Evolutionary conservation across 371 early-diverging fungal species (phyloP), one percentile per base, ranked within the genome.

Genomic region (Lichtheimia ornata): DNA sequence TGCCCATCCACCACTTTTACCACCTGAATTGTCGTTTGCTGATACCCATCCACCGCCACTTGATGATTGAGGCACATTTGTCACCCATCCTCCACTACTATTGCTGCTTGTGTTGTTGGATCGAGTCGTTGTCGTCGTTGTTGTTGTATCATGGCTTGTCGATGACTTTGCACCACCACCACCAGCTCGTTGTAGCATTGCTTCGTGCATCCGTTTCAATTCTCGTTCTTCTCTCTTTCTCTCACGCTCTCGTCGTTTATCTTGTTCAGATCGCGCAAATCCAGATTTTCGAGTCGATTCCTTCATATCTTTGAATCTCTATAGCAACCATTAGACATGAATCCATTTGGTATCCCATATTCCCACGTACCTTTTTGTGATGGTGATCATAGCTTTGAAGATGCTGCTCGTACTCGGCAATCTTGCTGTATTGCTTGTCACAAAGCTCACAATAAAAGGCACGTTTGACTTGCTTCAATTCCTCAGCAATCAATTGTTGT

Each of bases 281-380:
- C 55, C 69, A 1, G 77, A 72, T 28, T 77, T 77, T n/a, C 80
- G 72, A 12, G 79, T 71, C 7, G 65, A 69, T 17, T 88, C 84
- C 63, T 87, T 84, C 92, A 91, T 89, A 40, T 91, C 92, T 62
- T 89, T 90, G 73, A 91, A 89, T 35, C 92, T 73, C 88, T 88
- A 58, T 51, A 45, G 6, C 54, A 42, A 20, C 4, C 7, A 17
- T 30, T 56, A 18, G 14, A 20, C 41, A 35, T 35, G 35, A 11
- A 35, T 22, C 25, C 1, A 25, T 15, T 5, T 2, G 15, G 9
- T 51, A 18, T 5, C 5, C 14, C 4, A 15, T 35, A 35, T 13
- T 24, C 14, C 12, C 6, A 58, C 20, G 24, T 69, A 84, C 86
- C 81, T 87, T 88, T 57, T 82, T 76, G 68, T 92, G 92, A 65